A percentile compares a stretch with the other conserved stretches of the same genome.
These are phyloP conservation scores for Fusarium sp. DNA, from an alignment of 2,329 filamentous ascomycete species.

Conservation along the genomic window DNA sequence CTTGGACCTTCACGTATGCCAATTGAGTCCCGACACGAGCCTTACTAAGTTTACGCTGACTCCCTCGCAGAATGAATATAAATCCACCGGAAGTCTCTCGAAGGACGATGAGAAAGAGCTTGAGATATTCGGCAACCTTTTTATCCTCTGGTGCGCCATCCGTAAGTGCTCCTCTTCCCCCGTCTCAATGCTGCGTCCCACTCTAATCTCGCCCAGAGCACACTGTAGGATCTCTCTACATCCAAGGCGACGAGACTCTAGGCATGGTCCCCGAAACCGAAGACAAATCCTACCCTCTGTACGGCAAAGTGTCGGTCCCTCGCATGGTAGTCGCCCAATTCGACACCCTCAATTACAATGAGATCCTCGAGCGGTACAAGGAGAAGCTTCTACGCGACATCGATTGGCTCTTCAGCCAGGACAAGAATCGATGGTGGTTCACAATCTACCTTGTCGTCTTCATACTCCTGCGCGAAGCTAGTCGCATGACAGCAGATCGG, in stretches of 20 bases:
- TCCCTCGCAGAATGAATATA: not conserved
- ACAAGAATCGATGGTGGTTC: conserved; percentile 45
- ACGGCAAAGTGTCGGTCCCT: conserved; percentile 51
- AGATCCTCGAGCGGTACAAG: conserved; percentile 48
- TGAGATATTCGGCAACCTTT: conserved; percentile 51
- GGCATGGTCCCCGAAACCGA: conserved; percentile 49
- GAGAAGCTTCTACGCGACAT: conserved; percentile 48
- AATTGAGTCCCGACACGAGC: not conserved
- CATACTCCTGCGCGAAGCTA: conserved; percentile 54
- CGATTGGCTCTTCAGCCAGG: conserved; percentile 47
- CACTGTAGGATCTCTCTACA: conserved; percentile 54
- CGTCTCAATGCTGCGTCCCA: not conserved
- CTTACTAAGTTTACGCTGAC: not conserved
- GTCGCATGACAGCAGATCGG: conserved; percentile 52
- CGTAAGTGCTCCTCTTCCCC: conserved; percentile 47
- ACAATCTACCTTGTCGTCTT: conserved; percentile 53
- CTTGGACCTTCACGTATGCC: conserved; percentile 32
- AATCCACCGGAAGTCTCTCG: not conserved
- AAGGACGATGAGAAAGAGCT: conserved; percentile 41
- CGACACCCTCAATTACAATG: conserved; percentile 52
- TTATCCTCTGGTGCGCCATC: conserved; percentile 58
- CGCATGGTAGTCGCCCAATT: conserved; percentile 58
- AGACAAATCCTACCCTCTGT: conserved; percentile 51
- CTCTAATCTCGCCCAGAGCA: conserved; percentile 48
- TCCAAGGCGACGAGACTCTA: conserved; percentile 52